A percentile compares a stretch with the other conserved stretches of the same genome.
Conservation (phyloP, 2,329 filamentous ascomycete species). For the Grosmannia huntii region DNA sequence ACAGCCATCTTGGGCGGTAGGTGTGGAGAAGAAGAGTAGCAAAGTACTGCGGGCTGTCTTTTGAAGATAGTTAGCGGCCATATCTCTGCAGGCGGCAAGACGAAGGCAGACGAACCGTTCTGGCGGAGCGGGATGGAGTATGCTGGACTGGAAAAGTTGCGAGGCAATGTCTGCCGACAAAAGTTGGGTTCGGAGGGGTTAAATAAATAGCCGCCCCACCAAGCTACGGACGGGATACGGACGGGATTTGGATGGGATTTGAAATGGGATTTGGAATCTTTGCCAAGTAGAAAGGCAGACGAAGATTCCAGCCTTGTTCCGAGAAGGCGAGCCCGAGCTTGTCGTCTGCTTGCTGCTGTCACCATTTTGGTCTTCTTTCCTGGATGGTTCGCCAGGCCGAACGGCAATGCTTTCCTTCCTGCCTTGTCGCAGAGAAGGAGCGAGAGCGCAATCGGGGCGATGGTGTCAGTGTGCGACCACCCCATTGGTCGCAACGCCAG, state of each 20-base stretch:
- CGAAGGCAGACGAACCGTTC: not conserved
- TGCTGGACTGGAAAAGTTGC: not conserved
- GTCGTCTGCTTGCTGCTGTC: too few relatives aligned
- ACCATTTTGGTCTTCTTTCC: too few relatives aligned
- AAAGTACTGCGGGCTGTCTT: not conserved
- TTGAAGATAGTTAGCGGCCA: not conserved
- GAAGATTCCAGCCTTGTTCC: not conserved
- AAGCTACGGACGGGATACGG: not conserved
- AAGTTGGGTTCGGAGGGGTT: not conserved
- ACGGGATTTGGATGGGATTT: not conserved
- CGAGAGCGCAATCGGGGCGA: not conserved
- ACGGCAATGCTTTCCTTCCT: not conserved
- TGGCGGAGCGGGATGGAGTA: not conserved
- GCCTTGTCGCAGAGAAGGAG: not conserved
- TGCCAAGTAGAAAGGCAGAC: not conserved
- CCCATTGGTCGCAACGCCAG: not conserved
- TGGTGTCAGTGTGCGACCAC: not conserved
- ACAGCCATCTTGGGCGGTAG: constrained; percentile 9
- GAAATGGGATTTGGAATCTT: not conserved
- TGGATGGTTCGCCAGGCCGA: not conserved
- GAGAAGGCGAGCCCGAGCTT: not conserved
- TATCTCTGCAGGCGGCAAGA: not conserved
- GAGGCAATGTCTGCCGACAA: not conserved
- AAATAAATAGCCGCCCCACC: not conserved
- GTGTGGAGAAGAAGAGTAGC: not conserved